Evolutionary conservation across 257 asterid genomes (phyloP), one percentile per base, ranked within the genome.

Genomic region (Gentiana dahurica): DNA sequence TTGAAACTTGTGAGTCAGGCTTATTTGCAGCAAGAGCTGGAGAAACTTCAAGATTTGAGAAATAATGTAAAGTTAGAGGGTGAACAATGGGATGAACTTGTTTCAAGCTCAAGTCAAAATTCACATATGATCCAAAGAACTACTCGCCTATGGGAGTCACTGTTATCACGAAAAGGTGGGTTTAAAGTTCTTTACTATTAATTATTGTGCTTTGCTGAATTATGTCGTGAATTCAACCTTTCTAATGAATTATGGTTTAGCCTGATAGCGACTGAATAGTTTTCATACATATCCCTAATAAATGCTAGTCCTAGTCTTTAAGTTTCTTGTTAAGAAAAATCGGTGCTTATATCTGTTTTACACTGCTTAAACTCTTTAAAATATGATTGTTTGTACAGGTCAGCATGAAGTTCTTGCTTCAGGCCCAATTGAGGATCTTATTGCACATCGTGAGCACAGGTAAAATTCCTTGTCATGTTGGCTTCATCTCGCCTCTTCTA

Each of bases 371-470:
- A 48, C 13, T 51, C 54, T 57, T 67, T 46, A 63, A 49, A 57
- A 58, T 57, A 8, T 65, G 34, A 24, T 62, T 36, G 43, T 58
- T 60, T 72, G 49, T 70, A 33, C 65, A 90, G 98, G 85, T 77
- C 96, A 90, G 53, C 98, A 90, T 54, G 98, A 90, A 75, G 82
- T 90, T 70, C 96, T 90, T 62, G 91, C 96, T 51, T 90, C 98
- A 54, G 98, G 98, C 68, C 98, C 98, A 12, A 87, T 90, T 63
- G 98, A 90, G 83, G 98, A 90, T 81, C 96, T 90, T 75, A 90
- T 90, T 59, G 95, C 98, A 74, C 98, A 90, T 69, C 96, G 96
- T 4, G 98, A 90, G 75, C 98, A 90, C 71, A 82, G 97, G 97
- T 90, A 77, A 64, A 65, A 62, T 54, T 50, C 48, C 34, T 53